A percentile compares a stretch with the other conserved stretches of the same genome.
Evolutionary conservation across 2,329 filamentous ascomycete genomes (phyloP).

Genomic region (Aurifilum marmelostoma): DNA sequence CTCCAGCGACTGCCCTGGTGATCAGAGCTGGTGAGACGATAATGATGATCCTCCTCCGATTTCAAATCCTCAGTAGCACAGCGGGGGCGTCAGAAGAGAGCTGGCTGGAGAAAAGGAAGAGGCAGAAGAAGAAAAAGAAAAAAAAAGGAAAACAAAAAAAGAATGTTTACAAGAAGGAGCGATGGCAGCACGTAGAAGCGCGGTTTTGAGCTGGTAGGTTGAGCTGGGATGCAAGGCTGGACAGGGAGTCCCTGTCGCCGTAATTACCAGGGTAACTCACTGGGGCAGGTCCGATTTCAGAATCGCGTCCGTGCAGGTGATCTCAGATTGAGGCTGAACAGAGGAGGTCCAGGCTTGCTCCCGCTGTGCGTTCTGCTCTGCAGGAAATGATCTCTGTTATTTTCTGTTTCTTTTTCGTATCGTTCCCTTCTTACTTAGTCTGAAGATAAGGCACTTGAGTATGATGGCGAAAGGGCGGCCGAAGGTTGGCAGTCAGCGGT

Average conservation of each 20-base stretch:
- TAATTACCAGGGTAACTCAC: slow-evolving; percentile 22
- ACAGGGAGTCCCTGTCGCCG: slow-evolving; percentile 21
- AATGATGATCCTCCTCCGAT: neutral
- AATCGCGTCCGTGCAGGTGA: slow-evolving; percentile 19
- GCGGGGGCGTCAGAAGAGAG: slow-evolving; percentile 5
- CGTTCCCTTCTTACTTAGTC: neutral
- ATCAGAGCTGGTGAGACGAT: neutral
- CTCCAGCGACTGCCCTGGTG: neutral
- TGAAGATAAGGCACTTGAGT: too few relatives aligned
- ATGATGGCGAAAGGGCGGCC: too few relatives aligned
- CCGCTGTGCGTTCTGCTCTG: neutral
- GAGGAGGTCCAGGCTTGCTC: neutral
- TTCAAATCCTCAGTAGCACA: neutral
- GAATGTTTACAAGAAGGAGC: slow-evolving; percentile 23
- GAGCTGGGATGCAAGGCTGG: slow-evolving; percentile 1
- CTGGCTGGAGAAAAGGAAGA: neutral
- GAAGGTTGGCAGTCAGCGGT: neutral
- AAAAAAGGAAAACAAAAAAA: neutral
- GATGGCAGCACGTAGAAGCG: slow-evolving; percentile 17
- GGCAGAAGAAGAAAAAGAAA: too few relatives aligned
- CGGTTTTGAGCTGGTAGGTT: slow-evolving; percentile 13
- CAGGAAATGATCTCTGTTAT: neutral
- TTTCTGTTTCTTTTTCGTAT: neutral
- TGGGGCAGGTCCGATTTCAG: slow-evolving; percentile 22
- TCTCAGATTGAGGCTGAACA: slow-evolving; percentile 23